Conservation (phyloP, 352 stramenopile genomes). For the Pythium diclinum region DNA sequence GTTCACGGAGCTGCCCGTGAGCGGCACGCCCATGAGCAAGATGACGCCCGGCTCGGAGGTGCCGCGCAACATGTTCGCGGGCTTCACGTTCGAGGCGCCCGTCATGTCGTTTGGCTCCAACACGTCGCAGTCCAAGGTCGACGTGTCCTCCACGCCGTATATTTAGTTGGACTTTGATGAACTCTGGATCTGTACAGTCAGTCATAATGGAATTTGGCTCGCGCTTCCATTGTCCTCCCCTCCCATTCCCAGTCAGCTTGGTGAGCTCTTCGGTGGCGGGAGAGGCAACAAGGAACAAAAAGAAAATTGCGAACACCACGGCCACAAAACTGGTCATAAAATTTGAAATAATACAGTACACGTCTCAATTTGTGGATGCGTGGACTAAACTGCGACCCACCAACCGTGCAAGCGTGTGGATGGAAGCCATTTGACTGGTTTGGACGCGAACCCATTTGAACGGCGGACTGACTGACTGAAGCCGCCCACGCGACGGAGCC, state of each 20-base stretch:
- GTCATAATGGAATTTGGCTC: not conserved
- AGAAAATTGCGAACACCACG: not conserved
- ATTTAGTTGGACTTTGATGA: constrained; percentile 54
- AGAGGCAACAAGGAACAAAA: not conserved
- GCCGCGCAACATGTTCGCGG: constrained; percentile 82
- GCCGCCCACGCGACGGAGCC: not conserved
- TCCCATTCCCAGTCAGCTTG: not conserved
- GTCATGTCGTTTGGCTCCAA: constrained; percentile 82
- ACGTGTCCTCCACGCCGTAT: constrained; percentile 81
- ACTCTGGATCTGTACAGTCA: constrained; percentile 9
- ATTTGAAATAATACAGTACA: not conserved
- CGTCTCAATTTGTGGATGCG: not conserved
- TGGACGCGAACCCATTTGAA: not conserved
- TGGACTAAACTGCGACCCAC: not conserved
- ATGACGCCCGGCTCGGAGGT: constrained; percentile 52
- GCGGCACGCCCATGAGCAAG: constrained; percentile 73
- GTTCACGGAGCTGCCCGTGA: constrained; percentile 87
- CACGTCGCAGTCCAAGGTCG: constrained; percentile 85
- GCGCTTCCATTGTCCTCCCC: not conserved
- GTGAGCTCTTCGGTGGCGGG: not conserved
- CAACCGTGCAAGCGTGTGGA: not conserved
- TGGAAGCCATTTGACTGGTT: constrained; percentile 2
- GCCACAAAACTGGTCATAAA: not conserved
- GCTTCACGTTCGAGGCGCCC: constrained; percentile 85
- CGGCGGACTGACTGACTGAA: not conserved